Base-by-base conservation (phyloP, 2,329 filamentous ascomycete species). In the Fusarium sp. region DNA sequence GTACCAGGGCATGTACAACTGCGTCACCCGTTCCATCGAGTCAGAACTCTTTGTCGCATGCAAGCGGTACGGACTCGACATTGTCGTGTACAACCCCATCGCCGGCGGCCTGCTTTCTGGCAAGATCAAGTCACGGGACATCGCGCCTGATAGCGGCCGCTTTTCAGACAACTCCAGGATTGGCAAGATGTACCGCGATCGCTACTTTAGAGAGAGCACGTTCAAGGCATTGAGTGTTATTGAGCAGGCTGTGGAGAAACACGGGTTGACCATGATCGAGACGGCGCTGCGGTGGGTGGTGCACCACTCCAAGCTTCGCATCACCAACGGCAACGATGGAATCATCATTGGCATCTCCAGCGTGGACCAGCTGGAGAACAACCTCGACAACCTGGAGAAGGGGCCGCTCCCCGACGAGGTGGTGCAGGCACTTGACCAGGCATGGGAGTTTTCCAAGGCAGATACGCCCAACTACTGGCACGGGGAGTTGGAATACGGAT, bases 1-100 rank as follows among this genome's bases (percentile, higher is more conserved):
- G 65, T 97, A 94, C 83, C 94, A 97, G 83, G 95, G 88, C 77
- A 96, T 97, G 93, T 96, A 96, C 84, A 96, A 96, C 82, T 90
- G 89, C 66, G 93, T 95, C 75, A 94, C 91, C 25, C 90, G 94
- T 62, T 90, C 89, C 64, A 92, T 96, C 72, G 94, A 97, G 81
- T 81, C 89, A 1, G 94, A 97, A 81, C 85, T 97, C 47, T 88
- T 97, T 63, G 90, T 91, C 4, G 91, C 91, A 25, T 95, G 93
- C 79, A 90, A 90, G 25, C 90, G 93, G 62, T 96, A 95, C 81
- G 93, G 93, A 2, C 87, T 97, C 25, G 92, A 95, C 72, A 88
- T 97, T 54, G 94, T 96, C 9, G 86, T 94, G 47, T 96, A 95
- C 84, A 97, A 97, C 81, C 94, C 94, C 1, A 86, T 96, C 64